Evolutionary conservation across 116 monocot species (phyloP).

Genomic region (Iris pallida): DNA sequence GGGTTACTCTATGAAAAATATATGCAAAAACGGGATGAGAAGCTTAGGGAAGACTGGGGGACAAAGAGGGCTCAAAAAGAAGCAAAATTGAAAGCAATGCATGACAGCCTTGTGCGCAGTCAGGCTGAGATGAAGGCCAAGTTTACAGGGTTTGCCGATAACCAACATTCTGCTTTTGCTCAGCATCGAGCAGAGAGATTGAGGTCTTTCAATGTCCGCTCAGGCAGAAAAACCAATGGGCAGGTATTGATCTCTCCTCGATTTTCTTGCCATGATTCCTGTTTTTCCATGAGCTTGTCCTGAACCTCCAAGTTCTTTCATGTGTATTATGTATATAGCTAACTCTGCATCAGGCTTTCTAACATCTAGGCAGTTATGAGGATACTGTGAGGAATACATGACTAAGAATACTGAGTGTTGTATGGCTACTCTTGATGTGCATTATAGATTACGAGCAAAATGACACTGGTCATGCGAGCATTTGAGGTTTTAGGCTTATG

Average conservation of each 20-base stretch:
- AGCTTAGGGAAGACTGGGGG: slow-evolving; percentile 70
- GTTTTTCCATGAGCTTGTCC: neutral
- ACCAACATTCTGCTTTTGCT: slow-evolving; percentile 25
- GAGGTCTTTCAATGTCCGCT: slow-evolving; percentile 39
- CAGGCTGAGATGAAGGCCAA: slow-evolving; percentile 77
- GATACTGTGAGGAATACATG: too few relatives aligned
- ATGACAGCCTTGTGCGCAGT: slow-evolving; percentile 73
- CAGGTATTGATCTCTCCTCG: slow-evolving; percentile 36
- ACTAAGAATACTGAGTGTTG: too few relatives aligned
- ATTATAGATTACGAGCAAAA: too few relatives aligned
- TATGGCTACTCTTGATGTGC: too few relatives aligned
- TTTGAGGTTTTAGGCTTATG: too few relatives aligned
- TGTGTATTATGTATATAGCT: too few relatives aligned
- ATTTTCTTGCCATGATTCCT: neutral
- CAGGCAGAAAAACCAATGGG: slow-evolving; percentile 39
- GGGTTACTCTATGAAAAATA: slow-evolving; percentile 89
- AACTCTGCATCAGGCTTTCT: too few relatives aligned
- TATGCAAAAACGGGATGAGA: slow-evolving; percentile 80
- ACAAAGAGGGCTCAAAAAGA: slow-evolving; percentile 75
- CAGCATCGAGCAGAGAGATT: slow-evolving; percentile 47
- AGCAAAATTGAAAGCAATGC: slow-evolving; percentile 88
- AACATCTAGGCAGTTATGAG: too few relatives aligned
- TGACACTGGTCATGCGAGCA: too few relatives aligned
- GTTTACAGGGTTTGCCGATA: slow-evolving; percentile 39
- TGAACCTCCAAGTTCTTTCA: too few relatives aligned